Base-by-base conservation (phyloP, 495 filamentous ascomycete genomes). In the Parathielavia appendiculata region DNA sequence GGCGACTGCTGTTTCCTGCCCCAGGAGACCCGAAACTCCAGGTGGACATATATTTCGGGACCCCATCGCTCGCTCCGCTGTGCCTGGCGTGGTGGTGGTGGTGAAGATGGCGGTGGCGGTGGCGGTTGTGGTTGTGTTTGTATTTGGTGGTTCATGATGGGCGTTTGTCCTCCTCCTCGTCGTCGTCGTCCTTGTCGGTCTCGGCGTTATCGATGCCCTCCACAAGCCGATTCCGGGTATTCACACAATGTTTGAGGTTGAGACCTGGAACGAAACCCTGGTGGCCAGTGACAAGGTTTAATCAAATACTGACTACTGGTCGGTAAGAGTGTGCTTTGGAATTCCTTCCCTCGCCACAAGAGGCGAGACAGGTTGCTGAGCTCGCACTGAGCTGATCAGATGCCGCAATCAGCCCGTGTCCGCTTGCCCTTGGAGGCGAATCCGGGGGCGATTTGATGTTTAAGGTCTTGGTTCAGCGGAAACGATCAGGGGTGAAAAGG, bases 11-110 rank as follows among this genome's bases (percentile, higher is more conserved):
- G 51, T 43, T 74, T 68, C 22, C 68, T 70, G 41, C 49, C 49
- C 73, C 71, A 79, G 2, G 75, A 78, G 22, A 79, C 64, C 35
- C 75, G 70, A 36, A 77, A 76, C 54, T 74, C 74, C 55, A 79
- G 58, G 26, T 76, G 73, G 1, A 79, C 63, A 44, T 77, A 78
- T 32, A 79, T 62, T 41, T 77, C 74, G 46, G 76, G 76, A 22
- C 68, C 66, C 26, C 62, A 43, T 40, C 54, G 58, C 51, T 72
- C 55, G 30, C 26, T 51, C 43, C n/a, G 45, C 16, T 38, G 35
- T 38, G 35, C 1, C 8, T 38, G 35, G 23, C 23, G 13, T 48
- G 39, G n/a, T 41, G 39, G n/a, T 41, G 45, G 23, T n/a, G n/a
- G n/a, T n/a, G n/a, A n/a, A n/a, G 26, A 9, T 38, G 35, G 9